phyloP scores from a whole-genome alignment of 2,329 filamentous ascomycete species.

The Amauroascus verrucosus region DNA sequence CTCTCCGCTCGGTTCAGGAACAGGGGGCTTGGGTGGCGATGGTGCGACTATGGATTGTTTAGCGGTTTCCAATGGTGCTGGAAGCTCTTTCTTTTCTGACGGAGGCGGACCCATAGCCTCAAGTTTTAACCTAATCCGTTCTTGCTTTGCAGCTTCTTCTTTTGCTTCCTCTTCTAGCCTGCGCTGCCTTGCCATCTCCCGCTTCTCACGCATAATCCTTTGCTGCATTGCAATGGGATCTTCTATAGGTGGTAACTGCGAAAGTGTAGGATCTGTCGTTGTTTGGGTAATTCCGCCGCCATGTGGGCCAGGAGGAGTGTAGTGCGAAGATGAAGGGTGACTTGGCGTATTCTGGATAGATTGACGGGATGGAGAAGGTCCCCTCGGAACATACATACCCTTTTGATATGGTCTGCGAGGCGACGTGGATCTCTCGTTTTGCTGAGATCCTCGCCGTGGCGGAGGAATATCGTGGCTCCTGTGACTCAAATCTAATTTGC shows the following conservation, averaged over 20 bases:
- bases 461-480: slow-evolving; percentile 28
- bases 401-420: slow-evolving; percentile 20
- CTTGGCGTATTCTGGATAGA: slow-evolving; percentile 16
- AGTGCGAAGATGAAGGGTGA: slow-evolving; percentile 17
- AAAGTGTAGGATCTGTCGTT: slow-evolving; percentile 16
- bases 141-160: slow-evolving; percentile 48
- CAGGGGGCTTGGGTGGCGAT: slow-evolving; percentile 50
- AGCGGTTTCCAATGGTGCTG: slow-evolving; percentile 15
- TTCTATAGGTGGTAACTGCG: slow-evolving; percentile 23
- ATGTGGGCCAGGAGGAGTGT: slow-evolving; percentile 20
- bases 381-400: slow-evolving; percentile 16
- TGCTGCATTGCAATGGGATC: slow-evolving; percentile 46
- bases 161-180: slow-evolving; percentile 45
- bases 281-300: slow-evolving; percentile 14
- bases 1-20: slow-evolving; percentile 47
- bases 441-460: slow-evolving; percentile 31
- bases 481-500: slow-evolving; percentile 37
- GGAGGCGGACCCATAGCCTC: slow-evolving; percentile 43
- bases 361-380: slow-evolving; percentile 25
- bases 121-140: slow-evolving; percentile 48
- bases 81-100: slow-evolving; percentile 23
- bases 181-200: slow-evolving; percentile 46
- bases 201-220: slow-evolving; percentile 51
- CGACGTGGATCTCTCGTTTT: slow-evolving; percentile 26
- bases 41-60: slow-evolving; percentile 28